phyloP scores from a whole-genome alignment of 2,329 filamentous ascomycete genomes.

The Sphaerulina populicola region DNA sequence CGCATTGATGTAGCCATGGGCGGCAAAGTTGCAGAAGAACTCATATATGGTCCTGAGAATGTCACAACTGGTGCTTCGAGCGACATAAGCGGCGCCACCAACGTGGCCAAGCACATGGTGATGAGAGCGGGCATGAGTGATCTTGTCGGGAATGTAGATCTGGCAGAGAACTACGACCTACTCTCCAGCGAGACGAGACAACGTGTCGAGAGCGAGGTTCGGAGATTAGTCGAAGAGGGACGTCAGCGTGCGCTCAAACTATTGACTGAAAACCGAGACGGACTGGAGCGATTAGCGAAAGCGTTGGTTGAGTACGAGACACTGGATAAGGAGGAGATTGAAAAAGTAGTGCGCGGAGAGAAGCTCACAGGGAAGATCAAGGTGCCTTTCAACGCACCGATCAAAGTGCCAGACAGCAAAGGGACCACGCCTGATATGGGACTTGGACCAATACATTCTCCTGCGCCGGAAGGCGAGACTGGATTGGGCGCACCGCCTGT shows the following conservation, averaged over 20 bases:
- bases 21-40: slow-evolving; percentile 82
- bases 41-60: slow-evolving; percentile 82
- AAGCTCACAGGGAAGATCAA: slow-evolving; percentile 62
- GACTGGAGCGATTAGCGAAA: slow-evolving; percentile 79
- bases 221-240: slow-evolving; percentile 72
- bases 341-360: slow-evolving; percentile 81
- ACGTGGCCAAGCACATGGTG: slow-evolving; percentile 77
- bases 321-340: slow-evolving; percentile 77
- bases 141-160: slow-evolving; percentile 80
- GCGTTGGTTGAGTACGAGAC: slow-evolving; percentile 94
- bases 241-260: slow-evolving; percentile 64
- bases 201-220: slow-evolving; percentile 80
- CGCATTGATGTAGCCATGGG: slow-evolving; percentile 74
- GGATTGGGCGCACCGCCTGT: slow-evolving; percentile 6
- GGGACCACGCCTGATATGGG: slow-evolving; percentile 3
- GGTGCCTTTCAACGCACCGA: slow-evolving; percentile 48
- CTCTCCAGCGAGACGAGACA: slow-evolving; percentile 81
- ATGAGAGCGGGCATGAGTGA: slow-evolving; percentile 84
- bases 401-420: slow-evolving; percentile 56
- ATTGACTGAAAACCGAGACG: slow-evolving; percentile 65
- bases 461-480: not conserved
- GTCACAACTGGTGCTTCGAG: slow-evolving; percentile 81
- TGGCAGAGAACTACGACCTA: slow-evolving; percentile 67
- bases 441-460: slow-evolving; percentile 6
- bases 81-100: slow-evolving; percentile 75